Evolutionary conservation across 208 protist species (phyloP), one percentile per base, ranked within the genome.

Genomic region (Trypanosomatidae sp.): DNA sequence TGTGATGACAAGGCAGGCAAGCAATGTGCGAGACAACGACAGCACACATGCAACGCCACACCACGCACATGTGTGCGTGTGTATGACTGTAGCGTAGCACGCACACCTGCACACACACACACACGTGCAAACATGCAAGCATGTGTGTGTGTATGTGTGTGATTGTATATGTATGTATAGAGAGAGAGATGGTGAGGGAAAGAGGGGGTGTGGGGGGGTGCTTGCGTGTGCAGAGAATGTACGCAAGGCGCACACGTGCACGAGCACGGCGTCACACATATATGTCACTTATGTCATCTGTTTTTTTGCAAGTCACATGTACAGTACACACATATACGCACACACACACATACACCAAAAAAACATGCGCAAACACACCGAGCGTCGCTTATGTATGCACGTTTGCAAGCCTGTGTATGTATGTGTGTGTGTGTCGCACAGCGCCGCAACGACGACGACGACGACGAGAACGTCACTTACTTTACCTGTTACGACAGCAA

Each of bases 401-500:
- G 11, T n/a, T 35, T 35, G 11, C n/a, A n/a, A 11, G n/a, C 30
- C 11, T 35, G 30, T 35, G 30, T 35, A 25, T 35, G 13, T 11
- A 15, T 35, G 15, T 16, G 41, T 45, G 26, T 20, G 41, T 45
- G 41, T 28, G 26, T 45, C 4, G 15, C 8, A 6, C 4, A 16
- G 41, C 6, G 37, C 6, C 4, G 37, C n/a, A 35, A 35, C n/a
- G 30, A 35, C n/a, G 11, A 35, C n/a, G 30, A 15, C 11, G 11
- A 15, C n/a, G 30, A 35, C n/a, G n/a, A n/a, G 11, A 35, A 35
- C 18, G 4, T 33, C 19, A 33, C 32, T 48, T 48, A 3, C 19
- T 48, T 48, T 48, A 20, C 6, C 18, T 13, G 15, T 27, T 21
- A 22, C 30, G 16, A 28, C 41, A 43, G 20, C 20, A 40, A 56